A percentile compares a stretch with the other conserved stretches of the same genome.
phyloP scores from a whole-genome alignment of 2,329 filamentous ascomycete species.

The Aspergillus brunneoviolaceus region DNA sequence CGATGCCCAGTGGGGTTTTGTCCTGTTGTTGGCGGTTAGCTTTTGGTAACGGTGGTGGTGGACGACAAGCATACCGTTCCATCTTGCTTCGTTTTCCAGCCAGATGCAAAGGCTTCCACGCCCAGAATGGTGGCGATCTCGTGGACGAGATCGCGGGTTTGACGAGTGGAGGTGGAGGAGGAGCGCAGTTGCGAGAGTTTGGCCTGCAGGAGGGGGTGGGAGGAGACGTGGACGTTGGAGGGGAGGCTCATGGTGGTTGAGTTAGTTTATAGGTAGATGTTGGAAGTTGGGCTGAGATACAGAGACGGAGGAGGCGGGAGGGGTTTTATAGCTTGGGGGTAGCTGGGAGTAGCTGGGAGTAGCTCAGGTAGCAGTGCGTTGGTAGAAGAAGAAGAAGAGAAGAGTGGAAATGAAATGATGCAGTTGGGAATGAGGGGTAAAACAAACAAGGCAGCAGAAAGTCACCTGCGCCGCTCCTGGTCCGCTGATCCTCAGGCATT shows the following conservation, averaged over 20 bases:
- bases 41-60: neutral
- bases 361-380: neutral
- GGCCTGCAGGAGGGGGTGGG: constrained; percentile 79
- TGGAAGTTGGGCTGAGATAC: neutral
- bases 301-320: constrained; percentile 1
- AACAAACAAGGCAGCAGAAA: neutral
- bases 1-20: constrained; percentile 73
- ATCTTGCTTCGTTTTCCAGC: constrained; percentile 57
- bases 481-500: neutral
- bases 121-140: constrained; percentile 82
- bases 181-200: constrained; percentile 91
- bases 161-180: constrained; percentile 64
- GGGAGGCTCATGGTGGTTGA: constrained; percentile 42
- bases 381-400: neutral
- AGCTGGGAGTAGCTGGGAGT: neutral
- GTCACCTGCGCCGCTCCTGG: neutral
- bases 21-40: constrained; percentile 52
- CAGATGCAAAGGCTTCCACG: constrained; percentile 72
- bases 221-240: constrained; percentile 69
- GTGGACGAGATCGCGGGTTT: constrained; percentile 79
- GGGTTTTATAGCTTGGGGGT: neutral
- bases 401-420: neutral
- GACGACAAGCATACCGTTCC: constrained; percentile 59
- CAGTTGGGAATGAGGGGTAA: neutral
- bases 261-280: neutral